Percentiles rank a stretch among this genome's conserved stretches.
Conservation (phyloP, 352 stramenopile species). For the Globisporangium iwayamae region DNA sequence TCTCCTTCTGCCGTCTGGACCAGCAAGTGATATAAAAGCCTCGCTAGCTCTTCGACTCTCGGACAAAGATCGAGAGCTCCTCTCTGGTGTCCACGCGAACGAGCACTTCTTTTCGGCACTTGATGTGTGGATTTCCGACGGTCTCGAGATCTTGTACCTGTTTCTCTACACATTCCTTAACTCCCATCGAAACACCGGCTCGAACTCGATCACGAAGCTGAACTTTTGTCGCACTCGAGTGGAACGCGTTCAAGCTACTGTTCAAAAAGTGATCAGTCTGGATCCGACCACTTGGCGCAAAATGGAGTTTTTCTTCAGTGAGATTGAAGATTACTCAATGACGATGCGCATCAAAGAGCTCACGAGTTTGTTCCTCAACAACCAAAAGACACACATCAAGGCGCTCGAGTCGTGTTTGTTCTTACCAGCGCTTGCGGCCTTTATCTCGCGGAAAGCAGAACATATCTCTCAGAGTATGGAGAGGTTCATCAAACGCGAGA, state of each 20-base stretch:
- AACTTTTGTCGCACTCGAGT: constrained; percentile 15
- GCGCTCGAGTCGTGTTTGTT: constrained; percentile 16
- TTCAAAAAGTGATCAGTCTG: constrained; percentile 16
- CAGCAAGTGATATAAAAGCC: neutral
- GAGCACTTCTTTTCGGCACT: constrained; percentile 1
- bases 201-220: constrained; percentile 12
- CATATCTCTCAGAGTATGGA: constrained; percentile 13
- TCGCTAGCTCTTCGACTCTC: constrained; percentile 8
- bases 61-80: constrained; percentile 16
- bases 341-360: constrained; percentile 12
- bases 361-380: constrained; percentile 5
- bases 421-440: constrained; percentile 9
- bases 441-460: constrained; percentile 12
- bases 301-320: constrained; percentile 14
- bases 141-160: constrained; percentile 17
- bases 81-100: constrained; percentile 12
- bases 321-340: constrained; percentile 13
- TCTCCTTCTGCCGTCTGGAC: neutral
- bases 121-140: constrained; percentile 14
- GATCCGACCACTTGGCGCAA: constrained; percentile 11
- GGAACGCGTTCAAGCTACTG: constrained; percentile 8
- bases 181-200: constrained; percentile 14
- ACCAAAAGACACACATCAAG: constrained; percentile 12
- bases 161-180: constrained; percentile 19
- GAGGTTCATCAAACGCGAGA: constrained; percentile 6